These are phyloP conservation scores for Macrotyloma uniflorum DNA, from an alignment of 306 rosid species.

Conservation along the genomic window DNA sequence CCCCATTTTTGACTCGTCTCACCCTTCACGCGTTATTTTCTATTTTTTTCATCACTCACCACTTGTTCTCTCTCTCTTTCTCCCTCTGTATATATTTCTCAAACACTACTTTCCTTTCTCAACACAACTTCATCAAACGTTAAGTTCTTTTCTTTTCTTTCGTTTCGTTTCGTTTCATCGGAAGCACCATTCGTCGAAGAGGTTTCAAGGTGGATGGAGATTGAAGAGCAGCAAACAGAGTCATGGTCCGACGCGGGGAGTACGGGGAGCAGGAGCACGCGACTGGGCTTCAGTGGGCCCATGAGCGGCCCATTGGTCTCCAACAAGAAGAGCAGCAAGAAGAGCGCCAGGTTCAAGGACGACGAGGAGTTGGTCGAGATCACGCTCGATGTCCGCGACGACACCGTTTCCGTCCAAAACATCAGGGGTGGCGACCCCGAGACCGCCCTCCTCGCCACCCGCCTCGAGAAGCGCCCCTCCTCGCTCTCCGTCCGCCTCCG, in stretches of 20 bases:
- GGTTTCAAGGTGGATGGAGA: constrained; percentile 50
- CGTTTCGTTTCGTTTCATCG: background rate
- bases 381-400: constrained; percentile 74
- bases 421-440: constrained; percentile 73
- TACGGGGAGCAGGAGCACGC: constrained; percentile 47
- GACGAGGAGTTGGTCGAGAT: constrained; percentile 78
- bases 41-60: background rate
- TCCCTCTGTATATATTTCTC: background rate
- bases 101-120: background rate
- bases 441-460: constrained; percentile 63
- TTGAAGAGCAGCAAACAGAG: constrained; percentile 54
- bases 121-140: background rate
- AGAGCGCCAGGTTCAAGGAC: constrained; percentile 58
- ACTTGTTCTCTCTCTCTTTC: background rate
- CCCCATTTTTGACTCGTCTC: constrained; percentile 43
- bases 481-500: constrained; percentile 54
- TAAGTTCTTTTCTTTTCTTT: too few species aligned
- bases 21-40: background rate
- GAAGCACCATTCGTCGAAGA: background rate
- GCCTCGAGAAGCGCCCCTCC: constrained; percentile 56
- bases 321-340: constrained; percentile 52
- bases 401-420: constrained; percentile 69
- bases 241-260: constrained; percentile 65
- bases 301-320: constrained; percentile 63
- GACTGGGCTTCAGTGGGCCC: constrained; percentile 72